These are phyloP conservation scores for Ochromonas danica DNA, from an alignment of 108 stramenopile species.

Conservation along the genomic window DNA sequence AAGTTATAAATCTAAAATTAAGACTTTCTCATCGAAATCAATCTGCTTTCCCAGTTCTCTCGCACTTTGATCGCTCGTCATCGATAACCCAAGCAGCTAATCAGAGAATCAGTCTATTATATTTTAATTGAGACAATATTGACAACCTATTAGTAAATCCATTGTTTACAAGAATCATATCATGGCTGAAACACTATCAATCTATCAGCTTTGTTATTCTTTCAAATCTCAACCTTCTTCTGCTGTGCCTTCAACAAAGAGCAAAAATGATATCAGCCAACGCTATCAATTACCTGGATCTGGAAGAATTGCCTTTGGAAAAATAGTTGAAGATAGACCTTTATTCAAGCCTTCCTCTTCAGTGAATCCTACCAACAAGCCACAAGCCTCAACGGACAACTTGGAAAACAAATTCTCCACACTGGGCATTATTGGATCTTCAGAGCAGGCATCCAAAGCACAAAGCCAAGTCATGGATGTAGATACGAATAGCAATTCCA, in stretches of 20 bases:
- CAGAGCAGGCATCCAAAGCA: too few species aligned
- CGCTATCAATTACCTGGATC: too few species aligned
- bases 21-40: conserved; percentile 16
- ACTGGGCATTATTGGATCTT: too few species aligned
- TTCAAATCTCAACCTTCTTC: conserved; percentile 16
- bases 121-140: conserved; percentile 18
- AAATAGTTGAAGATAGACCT: neutral
- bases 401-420: too few species aligned
- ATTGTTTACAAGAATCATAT: conserved; percentile 17
- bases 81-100: conserved; percentile 15
- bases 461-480: too few species aligned
- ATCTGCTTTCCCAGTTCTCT: conserved; percentile 15
- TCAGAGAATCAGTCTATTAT: conserved; percentile 17
- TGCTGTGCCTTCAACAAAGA: conserved; percentile 9
- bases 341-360: too few species aligned
- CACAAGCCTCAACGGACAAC: too few species aligned
- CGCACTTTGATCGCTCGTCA: conserved; percentile 13
- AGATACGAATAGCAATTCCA: too few species aligned
- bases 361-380: too few species aligned
- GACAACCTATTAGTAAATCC: conserved; percentile 16
- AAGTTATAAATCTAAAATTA: conserved; percentile 18
- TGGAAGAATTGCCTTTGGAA: neutral
- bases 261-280: too few species aligned
- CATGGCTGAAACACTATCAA: conserved; percentile 15
- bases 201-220: conserved; percentile 17